These are phyloP conservation scores for Podila verticillata DNA, from an alignment of 192 early-diverging fungal genomes.

Conservation along the genomic window DNA sequence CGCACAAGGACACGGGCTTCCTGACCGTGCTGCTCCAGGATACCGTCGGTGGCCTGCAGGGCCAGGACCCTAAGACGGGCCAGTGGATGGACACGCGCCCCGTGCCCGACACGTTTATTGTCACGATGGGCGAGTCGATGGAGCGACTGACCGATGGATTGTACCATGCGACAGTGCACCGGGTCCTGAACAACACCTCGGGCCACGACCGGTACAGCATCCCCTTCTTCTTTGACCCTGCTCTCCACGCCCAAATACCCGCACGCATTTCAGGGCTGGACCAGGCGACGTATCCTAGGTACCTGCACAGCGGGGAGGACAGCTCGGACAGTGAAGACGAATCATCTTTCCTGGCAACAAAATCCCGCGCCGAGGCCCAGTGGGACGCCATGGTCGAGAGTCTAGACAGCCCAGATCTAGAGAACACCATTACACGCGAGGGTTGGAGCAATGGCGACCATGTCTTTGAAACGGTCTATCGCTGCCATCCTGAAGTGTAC, in stretches of 20 bases:
- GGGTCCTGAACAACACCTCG: constrained; percentile 62
- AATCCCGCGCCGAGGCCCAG: too few relatives aligned
- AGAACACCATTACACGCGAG: neutral
- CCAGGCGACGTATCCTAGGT: too few relatives aligned
- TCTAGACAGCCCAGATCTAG: neutral
- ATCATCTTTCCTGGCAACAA: too few relatives aligned
- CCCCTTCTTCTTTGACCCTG: constrained; percentile 63
- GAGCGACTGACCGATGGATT: constrained; percentile 60
- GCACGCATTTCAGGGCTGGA: too few relatives aligned
- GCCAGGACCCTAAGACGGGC: constrained; percentile 63
- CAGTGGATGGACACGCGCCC: constrained; percentile 70
- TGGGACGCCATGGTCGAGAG: neutral
- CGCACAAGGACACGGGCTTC: constrained; percentile 67
- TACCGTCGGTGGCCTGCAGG: constrained; percentile 68
- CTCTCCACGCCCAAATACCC: neutral
- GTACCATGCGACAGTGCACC: constrained; percentile 66
- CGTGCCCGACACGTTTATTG: constrained; percentile 66
- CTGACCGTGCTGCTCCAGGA: constrained; percentile 68
- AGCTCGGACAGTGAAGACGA: too few relatives aligned
- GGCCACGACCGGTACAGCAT: constrained; percentile 63
- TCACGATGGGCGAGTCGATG: constrained; percentile 73
- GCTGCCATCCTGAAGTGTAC: constrained; percentile 48
- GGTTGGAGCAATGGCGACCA: constrained; percentile 42
- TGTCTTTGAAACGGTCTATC: constrained; percentile 48
- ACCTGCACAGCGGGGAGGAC: too few relatives aligned